Evolutionary conservation across 306 rosid genomes (phyloP).

Genomic region (Hippophae rhamnoides): DNA sequence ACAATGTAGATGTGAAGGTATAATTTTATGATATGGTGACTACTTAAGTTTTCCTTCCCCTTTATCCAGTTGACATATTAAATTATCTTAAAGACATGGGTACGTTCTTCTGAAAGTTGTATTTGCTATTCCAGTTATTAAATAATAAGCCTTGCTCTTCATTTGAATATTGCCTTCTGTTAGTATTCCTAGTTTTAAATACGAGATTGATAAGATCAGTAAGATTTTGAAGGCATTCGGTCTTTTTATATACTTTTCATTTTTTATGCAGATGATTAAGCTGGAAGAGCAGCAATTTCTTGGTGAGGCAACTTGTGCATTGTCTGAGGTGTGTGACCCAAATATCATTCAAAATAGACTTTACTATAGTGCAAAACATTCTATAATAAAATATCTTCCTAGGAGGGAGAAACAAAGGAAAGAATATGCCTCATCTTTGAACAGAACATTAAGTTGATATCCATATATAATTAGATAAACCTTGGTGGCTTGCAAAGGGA

Average conservation of each 20-base stretch:
- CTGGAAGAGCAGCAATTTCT: constrained; percentile 94
- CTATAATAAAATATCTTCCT: neutral
- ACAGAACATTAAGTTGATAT: too few species aligned
- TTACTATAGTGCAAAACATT: neutral
- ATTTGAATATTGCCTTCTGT: too few species aligned
- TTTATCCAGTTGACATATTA: neutral
- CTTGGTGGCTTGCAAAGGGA: neutral
- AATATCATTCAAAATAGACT: constrained; percentile 10
- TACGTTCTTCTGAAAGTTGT: too few species aligned
- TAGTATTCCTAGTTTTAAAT: too few species aligned
- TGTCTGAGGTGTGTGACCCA: constrained; percentile 64
- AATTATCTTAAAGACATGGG: too few species aligned
- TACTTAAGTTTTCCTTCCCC: constrained; percentile 7
- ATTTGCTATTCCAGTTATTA: too few species aligned
- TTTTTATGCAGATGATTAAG: constrained; percentile 72
- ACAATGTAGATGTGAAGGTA: constrained; percentile 76
- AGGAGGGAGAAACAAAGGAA: neutral
- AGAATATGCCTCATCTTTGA: too few species aligned
- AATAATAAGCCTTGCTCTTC: too few species aligned
- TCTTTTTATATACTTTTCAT: constrained; percentile 10
- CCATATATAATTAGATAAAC: neutral
- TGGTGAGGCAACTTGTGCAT: constrained; percentile 80
- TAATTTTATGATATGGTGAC: constrained; percentile 10
- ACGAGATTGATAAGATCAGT: too few species aligned
- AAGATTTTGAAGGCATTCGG: neutral